These are phyloP conservation scores for Botryococcus braunii DNA, from an alignment of 163 green algal genomes.

Conservation along the genomic window DNA sequence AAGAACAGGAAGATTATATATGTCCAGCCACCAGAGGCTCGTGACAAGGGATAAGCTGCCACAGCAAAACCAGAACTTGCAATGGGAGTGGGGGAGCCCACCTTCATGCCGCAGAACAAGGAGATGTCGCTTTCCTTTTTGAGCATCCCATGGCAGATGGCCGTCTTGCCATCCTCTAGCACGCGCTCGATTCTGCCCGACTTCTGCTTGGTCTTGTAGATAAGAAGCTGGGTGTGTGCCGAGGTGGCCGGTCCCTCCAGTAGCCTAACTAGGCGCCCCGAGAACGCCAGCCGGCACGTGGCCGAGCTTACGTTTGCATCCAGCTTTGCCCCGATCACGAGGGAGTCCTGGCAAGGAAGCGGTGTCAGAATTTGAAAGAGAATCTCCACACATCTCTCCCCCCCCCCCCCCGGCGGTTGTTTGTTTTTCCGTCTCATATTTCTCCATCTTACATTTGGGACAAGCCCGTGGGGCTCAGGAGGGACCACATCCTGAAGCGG, in stretches of 20 bases:
- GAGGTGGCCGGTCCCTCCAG: constrained; percentile 23
- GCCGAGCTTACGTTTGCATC: constrained; percentile 58
- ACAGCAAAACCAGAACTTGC: no score
- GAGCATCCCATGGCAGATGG: constrained; percentile 72
- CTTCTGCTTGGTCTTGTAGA: constrained; percentile 75
- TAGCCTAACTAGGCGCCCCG: constrained; percentile 55
- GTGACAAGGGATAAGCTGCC: no score
- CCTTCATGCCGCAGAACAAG: constrained; percentile 60
- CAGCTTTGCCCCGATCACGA: constrained; percentile 79
- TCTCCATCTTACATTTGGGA: no score
- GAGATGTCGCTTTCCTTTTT: constrained; percentile 73
- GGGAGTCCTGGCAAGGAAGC: constrained; percentile 33
- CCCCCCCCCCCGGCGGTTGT: no score
- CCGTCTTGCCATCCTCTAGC: constrained; percentile 44
- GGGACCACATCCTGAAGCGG: no score
- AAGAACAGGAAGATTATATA: no score
- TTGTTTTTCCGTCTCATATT: no score
- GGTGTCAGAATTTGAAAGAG: no score
- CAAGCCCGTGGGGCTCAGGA: no score
- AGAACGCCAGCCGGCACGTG: constrained; percentile 82
- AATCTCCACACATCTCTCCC: no score
- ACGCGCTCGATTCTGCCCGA: constrained; percentile 60
- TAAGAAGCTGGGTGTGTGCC: constrained; percentile 27
- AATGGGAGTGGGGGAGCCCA: no score
- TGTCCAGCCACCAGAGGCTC: no score